phyloP scores from a whole-genome alignment of 2,329 filamentous ascomycete genomes.

The Fusarium pseudocircinatum region DNA sequence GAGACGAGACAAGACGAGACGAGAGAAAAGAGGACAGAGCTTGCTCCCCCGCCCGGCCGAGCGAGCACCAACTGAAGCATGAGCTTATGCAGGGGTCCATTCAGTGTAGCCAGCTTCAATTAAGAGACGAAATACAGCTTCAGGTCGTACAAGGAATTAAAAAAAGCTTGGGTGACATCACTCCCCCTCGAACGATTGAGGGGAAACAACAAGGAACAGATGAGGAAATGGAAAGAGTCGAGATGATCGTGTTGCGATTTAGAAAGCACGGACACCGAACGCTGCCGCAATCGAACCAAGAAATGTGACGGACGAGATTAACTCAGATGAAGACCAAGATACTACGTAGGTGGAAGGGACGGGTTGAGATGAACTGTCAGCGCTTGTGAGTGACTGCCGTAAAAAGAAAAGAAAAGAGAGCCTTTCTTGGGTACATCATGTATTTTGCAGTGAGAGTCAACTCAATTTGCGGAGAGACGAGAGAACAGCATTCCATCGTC shows the following conservation, averaged over 20 bases:
- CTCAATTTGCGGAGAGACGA: background rate
- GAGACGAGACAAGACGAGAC: background rate
- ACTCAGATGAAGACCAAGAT: background rate
- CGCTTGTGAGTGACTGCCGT: background rate
- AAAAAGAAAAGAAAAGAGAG: background rate
- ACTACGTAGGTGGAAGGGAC: background rate
- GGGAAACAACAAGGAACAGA: conserved; percentile 16
- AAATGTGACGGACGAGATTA: background rate
- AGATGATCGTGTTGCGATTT: conserved; percentile 12
- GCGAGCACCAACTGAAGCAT: background rate
- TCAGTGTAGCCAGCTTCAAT: background rate
- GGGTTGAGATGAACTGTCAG: background rate
- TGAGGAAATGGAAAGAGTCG: background rate
- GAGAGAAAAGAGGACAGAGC: background rate
- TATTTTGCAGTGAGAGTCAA: background rate
- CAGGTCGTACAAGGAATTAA: background rate
- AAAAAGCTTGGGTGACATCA: conserved; percentile 33
- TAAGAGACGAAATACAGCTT: conserved; percentile 14
- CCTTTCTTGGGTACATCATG: background rate
- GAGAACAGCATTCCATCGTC: background rate
- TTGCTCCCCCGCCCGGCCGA: background rate
- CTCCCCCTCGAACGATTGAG: conserved; percentile 23
- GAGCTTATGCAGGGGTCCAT: background rate
- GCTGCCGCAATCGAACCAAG: background rate
- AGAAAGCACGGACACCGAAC: conserved; percentile 4